Base-by-base conservation (phyloP, 148 eudicot genomes). In the Linanthus parryae region DNA sequence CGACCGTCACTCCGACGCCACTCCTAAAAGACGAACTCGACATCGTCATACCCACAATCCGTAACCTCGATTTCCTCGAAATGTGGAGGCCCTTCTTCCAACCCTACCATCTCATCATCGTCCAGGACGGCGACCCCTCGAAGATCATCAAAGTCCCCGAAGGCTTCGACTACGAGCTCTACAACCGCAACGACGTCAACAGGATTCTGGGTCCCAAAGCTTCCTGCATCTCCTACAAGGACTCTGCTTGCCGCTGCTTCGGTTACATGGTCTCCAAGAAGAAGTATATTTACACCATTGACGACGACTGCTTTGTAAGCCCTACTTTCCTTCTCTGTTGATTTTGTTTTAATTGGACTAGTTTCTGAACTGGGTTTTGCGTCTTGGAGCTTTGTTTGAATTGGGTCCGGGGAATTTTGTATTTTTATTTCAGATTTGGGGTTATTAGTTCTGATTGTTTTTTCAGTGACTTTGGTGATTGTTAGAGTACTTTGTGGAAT, bases 261-360 rank as follows among this genome's bases (percentile, higher is more conserved):
- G 87, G 82, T 0, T 73, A 76, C 52, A 76, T 80, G 86, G 82
- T 80, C 15, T 80, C 86, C 40, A 80, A 69, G 68, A 73, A 76
- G 76, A 80, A 76, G 65, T 80, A 80, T 26, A 71, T 80, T 45
- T 81, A 39, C 71, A 81, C 88, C 61, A 77, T 81, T 58, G 88
- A 81, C 56, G 87, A 81, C 55, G 88, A 81, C 42, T 81, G 88
- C 71, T 81, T 81, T 71, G 83, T 81, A 53, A 76, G 80, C 55
- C 5, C 8, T 34, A 25, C 16, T 7, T 13, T 10, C 4, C 14
- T 31, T 35, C 7, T 4, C 21, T 42, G 3, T 42, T 42, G 2
- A 0, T 15, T 8, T 16, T 15, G 11, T 8, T 13, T 52, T 7
- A 18, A n/a, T n/a, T 30, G 4, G 35, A 46, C 26, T 1, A 9